Conservation (phyloP, 345 rosid genomes). For the Abelmoschus esculentus region DNA sequence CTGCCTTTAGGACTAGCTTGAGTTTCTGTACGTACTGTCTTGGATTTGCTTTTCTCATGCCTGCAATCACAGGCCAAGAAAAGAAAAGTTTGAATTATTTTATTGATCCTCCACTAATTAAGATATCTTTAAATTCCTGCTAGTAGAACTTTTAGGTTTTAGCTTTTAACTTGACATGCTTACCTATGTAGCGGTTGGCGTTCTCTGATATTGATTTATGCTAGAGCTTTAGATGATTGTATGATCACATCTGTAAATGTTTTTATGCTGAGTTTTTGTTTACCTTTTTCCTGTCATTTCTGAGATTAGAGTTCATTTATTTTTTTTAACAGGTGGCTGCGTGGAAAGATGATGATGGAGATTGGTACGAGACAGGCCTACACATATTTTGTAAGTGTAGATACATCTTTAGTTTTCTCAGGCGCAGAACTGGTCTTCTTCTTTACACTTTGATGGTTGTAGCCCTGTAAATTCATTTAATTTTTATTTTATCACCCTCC, state of each 20-base stretch:
- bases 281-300: background rate
- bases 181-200: background rate
- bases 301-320: conserved; percentile 8
- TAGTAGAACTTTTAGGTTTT: too few species aligned
- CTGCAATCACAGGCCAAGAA: background rate
- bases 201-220: background rate
- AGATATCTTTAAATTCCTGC: too few species aligned
- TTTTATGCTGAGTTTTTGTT: background rate
- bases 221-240: background rate
- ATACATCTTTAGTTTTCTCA: background rate
- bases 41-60: background rate
- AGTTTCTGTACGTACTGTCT: background rate
- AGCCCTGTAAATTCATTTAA: background rate
- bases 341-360: conserved; percentile 91
- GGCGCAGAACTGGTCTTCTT: background rate
- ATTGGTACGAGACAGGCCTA: conserved; percentile 90
- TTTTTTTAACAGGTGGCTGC: conserved; percentile 61
- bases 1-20: background rate
- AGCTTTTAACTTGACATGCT: too few species aligned
- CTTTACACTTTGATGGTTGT: background rate
- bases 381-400: conserved; percentile 84
- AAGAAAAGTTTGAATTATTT: background rate
- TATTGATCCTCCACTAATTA: background rate
- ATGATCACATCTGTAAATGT: background rate
- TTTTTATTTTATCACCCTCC: background rate